A percentile compares a stretch with the other conserved stretches of the same genome.
Evolutionary conservation across 352 stramenopile genomes (phyloP).

Genomic region (Elongisporangium undulatum): DNA sequence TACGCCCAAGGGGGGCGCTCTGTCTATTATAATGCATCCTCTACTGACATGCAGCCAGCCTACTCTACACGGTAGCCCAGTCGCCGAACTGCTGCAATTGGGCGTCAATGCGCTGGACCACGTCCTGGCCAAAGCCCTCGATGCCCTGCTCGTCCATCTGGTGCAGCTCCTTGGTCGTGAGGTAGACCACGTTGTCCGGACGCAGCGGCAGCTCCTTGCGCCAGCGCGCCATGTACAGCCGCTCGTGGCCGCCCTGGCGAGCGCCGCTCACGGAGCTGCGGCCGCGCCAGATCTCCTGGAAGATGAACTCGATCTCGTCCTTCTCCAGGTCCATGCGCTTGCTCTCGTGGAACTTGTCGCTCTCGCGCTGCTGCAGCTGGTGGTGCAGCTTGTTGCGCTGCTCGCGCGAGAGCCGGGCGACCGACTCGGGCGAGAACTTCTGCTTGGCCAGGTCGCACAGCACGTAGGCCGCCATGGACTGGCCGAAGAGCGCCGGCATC

Average conservation of each 20-base stretch:
- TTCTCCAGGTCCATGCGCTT: slow-evolving; percentile 69
- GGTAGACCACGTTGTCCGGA: slow-evolving; percentile 85
- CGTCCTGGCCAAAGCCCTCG: slow-evolving; percentile 61
- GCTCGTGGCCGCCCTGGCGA: slow-evolving; percentile 69
- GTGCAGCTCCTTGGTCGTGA: slow-evolving; percentile 76
- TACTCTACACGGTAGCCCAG: slow-evolving; percentile 23
- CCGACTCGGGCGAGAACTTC: slow-evolving; percentile 76
- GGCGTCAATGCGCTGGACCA: slow-evolving; percentile 64
- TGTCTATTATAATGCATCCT: neutral
- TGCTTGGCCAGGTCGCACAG: slow-evolving; percentile 92
- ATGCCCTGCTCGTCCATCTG: slow-evolving; percentile 53
- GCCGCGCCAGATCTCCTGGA: slow-evolving; percentile 82
- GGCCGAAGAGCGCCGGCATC: slow-evolving; percentile 96
- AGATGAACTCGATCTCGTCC: slow-evolving; percentile 87
- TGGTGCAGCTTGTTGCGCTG: slow-evolving; percentile 86
- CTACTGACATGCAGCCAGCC: neutral
- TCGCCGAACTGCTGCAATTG: slow-evolving; percentile 55
- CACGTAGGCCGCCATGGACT: slow-evolving; percentile 94
- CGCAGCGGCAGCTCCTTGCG: slow-evolving; percentile 52
- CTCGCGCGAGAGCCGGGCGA: slow-evolving; percentile 70
- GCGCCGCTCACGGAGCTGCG: slow-evolving; percentile 65
- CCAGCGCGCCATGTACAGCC: slow-evolving; percentile 85
- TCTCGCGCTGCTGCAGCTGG: slow-evolving; percentile 76
- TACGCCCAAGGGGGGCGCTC: no score
- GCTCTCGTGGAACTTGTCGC: slow-evolving; percentile 46